Conservation (phyloP, 2,329 filamentous ascomycete species). For the Cytospora piceae region DNA sequence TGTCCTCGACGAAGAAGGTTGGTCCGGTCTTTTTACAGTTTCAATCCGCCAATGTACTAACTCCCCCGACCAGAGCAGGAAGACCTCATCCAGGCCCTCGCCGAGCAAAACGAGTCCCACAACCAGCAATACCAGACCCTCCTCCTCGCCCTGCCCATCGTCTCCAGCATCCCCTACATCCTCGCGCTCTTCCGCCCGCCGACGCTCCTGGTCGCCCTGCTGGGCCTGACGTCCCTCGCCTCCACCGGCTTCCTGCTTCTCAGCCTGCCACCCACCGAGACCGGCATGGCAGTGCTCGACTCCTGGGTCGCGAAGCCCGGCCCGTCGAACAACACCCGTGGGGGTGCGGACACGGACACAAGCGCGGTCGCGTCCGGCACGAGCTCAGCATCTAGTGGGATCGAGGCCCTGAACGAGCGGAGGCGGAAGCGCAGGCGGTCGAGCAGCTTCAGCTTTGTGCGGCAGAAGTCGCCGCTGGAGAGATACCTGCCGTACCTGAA, state of each 20-base stretch:
- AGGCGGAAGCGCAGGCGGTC: slow-evolving; percentile 17
- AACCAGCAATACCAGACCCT: slow-evolving; percentile 61
- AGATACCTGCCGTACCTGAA: slow-evolving; percentile 65
- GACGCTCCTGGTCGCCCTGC: slow-evolving; percentile 50
- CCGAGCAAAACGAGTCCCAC: slow-evolving; percentile 57
- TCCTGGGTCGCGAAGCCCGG: slow-evolving; percentile 41
- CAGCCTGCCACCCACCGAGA: slow-evolving; percentile 56
- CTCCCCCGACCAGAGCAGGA: slow-evolving; percentile 60
- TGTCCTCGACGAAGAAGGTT: slow-evolving; percentile 77
- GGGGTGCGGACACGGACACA: not conserved
- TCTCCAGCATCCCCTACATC: slow-evolving; percentile 60
- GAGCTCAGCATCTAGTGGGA: slow-evolving; percentile 7
- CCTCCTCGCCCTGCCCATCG: slow-evolving; percentile 64
- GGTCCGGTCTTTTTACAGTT: slow-evolving; percentile 8
- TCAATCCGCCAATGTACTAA: slow-evolving; percentile 37
- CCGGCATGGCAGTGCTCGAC: slow-evolving; percentile 57
- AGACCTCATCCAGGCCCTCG: slow-evolving; percentile 59
- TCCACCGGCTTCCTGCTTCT: slow-evolving; percentile 66
- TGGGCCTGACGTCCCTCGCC: slow-evolving; percentile 65
- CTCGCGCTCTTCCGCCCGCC: slow-evolving; percentile 47
- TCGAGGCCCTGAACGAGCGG: slow-evolving; percentile 23
- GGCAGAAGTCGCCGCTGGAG: slow-evolving; percentile 52
- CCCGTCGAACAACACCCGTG: slow-evolving; percentile 33
- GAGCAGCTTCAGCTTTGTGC: slow-evolving; percentile 33
- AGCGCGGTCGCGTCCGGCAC: slow-evolving; percentile 1